A percentile compares a stretch with the other conserved stretches of the same genome.
Evolutionary conservation across 2,329 filamentous ascomycete species (phyloP).

Genomic region (Ceratocystis cubensis): DNA sequence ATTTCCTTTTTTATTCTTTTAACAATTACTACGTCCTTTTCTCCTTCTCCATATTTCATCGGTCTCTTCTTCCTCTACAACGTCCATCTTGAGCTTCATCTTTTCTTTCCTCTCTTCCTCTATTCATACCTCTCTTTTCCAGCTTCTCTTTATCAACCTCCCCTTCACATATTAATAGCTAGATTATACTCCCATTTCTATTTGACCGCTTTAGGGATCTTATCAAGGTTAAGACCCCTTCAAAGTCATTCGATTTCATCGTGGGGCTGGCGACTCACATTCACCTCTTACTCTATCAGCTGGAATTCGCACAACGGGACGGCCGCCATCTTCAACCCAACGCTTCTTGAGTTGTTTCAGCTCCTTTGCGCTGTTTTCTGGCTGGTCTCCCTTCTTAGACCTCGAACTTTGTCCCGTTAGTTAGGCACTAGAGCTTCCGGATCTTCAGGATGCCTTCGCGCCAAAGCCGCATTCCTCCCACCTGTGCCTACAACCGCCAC

Average conservation of each 20-base stretch:
- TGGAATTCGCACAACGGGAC: conserved; percentile 1
- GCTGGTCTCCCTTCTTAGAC: not conserved
- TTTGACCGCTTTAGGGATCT: not conserved
- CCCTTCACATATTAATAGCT: not conserved
- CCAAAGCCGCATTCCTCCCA: conserved; percentile 16
- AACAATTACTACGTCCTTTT: not conserved
- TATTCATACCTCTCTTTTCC: not conserved
- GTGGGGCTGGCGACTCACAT: conserved; percentile 7
- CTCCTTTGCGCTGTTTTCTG: not conserved
- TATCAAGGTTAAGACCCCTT: not conserved
- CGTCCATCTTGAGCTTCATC: not conserved
- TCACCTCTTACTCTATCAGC: not conserved
- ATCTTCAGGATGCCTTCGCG: conserved; percentile 13
- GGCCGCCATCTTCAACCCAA: not conserved
- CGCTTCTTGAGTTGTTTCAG: not conserved
- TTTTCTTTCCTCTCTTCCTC: not conserved
- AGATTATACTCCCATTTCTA: too few relatives aligned
- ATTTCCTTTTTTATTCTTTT: conserved; percentile 10
- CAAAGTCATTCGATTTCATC: conserved; percentile 9
- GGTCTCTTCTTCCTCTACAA: conserved; percentile 3
- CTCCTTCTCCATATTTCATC: conserved; percentile 5
- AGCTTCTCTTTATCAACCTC: not conserved
- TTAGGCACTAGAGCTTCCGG: conserved; percentile 4
- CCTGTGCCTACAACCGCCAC: conserved; percentile 6
- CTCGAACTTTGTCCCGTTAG: not conserved